Conservation (phyloP, 768 basidiomycete genomes). For the Mycena olivaceomarginata region DNA sequence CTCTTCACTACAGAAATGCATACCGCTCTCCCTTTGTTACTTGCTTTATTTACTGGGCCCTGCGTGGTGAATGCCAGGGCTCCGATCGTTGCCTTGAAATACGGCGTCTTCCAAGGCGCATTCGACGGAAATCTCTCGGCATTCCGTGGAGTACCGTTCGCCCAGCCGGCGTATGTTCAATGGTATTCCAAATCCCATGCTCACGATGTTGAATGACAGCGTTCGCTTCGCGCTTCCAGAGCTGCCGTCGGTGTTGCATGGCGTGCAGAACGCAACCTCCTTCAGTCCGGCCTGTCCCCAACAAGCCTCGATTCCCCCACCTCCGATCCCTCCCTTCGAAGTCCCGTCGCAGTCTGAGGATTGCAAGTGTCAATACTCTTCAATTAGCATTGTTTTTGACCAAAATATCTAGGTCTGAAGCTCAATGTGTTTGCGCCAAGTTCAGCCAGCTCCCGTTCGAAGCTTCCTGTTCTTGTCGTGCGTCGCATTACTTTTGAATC, state of each 20-base stretch:
- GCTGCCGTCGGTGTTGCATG: constrained; percentile 52
- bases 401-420: constrained; percentile 18
- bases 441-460: neutral
- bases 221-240: constrained; percentile 60
- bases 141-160: constrained; percentile 65
- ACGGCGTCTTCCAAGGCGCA: constrained; percentile 52
- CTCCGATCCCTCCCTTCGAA: neutral
- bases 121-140: constrained; percentile 46
- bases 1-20: too few relatives aligned
- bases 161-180: constrained; percentile 56
- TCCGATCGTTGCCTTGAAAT: constrained; percentile 52
- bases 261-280: constrained; percentile 56
- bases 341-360: constrained; percentile 25
- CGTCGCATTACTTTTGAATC: neutral
- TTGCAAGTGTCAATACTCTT: neutral
- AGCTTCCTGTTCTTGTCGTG: constrained; percentile 37
- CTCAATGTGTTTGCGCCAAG: constrained; percentile 32
- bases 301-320: neutral
- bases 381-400: neutral
- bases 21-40: too few relatives aligned
- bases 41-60: neutral
- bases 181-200: neutral
- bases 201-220: constrained; percentile 39
- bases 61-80: neutral
- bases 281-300: constrained; percentile 59